phyloP scores from a whole-genome alignment of 164 flowering plant species.

The Magnolia sinica region DNA sequence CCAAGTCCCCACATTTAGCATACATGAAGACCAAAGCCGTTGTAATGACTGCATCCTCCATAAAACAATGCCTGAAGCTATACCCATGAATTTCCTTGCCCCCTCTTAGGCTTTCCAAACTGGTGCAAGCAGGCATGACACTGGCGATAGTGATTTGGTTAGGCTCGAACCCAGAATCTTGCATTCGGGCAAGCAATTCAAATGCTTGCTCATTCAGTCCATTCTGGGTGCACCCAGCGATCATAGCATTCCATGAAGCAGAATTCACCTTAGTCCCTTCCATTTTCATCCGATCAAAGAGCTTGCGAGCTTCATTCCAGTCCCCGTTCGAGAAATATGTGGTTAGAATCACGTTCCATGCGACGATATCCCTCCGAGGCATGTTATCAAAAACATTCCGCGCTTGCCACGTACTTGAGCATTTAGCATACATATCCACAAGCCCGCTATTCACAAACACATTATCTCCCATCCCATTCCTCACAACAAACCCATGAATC shows the following conservation, averaged over 20 bases:
- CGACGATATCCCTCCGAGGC: conserved; percentile 40
- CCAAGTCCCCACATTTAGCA: conserved; percentile 59
- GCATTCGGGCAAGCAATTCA: conserved; percentile 38
- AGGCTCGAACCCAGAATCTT: conserved; percentile 40
- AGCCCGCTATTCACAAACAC: conserved; percentile 50
- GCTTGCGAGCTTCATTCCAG: conserved; percentile 35
- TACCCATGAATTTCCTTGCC: conserved; percentile 56
- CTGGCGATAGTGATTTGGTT: conserved; percentile 48
- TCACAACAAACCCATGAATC: conserved; percentile 51
- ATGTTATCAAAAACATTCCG: conserved; percentile 40
- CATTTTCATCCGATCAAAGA: conserved; percentile 39
- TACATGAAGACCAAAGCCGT: conserved; percentile 56
- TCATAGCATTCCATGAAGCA: conserved; percentile 56
- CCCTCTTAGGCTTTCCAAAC: conserved; percentile 36
- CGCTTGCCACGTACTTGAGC: conserved; percentile 38
- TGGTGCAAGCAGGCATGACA: conserved; percentile 45
- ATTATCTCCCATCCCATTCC: conserved; percentile 40
- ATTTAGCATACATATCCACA: conserved; percentile 55
- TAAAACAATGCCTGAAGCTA: conserved; percentile 27
- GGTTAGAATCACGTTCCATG: conserved; percentile 51
- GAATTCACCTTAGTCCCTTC: conserved; percentile 27
- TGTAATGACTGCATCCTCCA: conserved; percentile 26
- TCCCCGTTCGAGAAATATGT: conserved; percentile 43
- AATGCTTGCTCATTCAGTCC: conserved; percentile 39
- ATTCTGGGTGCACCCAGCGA: conserved; percentile 52